Conservation (phyloP, 2,329 filamentous ascomycete species). For the Penicillium sp. region DNA sequence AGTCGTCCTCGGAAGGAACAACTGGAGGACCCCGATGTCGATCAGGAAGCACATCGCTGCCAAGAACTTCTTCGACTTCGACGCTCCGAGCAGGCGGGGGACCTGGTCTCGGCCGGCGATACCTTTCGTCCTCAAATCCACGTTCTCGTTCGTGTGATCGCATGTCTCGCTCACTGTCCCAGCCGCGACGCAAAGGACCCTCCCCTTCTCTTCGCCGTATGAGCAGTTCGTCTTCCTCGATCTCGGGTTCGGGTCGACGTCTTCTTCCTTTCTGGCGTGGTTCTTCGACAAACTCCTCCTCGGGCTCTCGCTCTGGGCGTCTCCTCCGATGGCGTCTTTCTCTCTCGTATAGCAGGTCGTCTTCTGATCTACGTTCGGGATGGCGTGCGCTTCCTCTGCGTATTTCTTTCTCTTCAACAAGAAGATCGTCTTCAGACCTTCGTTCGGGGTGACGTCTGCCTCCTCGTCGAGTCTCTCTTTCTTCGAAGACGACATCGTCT, state of each 20-base stretch:
- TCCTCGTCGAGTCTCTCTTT: conserved; percentile 3
- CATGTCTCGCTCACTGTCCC: conserved; percentile 8
- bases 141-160: background rate
- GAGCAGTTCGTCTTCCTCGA: conserved; percentile 28
- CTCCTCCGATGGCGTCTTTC: conserved; percentile 1
- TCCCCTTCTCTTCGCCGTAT: conserved; percentile 20
- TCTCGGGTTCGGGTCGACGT: conserved; percentile 9
- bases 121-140: conserved; percentile 1
- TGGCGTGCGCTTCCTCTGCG: conserved; percentile 9
- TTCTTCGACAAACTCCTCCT: background rate
- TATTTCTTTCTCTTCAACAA: conserved; percentile 21
- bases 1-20: background rate
- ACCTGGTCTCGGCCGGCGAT: background rate
- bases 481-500: conserved; percentile 38
- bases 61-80: conserved; percentile 4
- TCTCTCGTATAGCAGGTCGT: conserved; percentile 1
- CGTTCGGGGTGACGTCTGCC: conserved; percentile 15
- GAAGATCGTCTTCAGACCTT: conserved; percentile 26
- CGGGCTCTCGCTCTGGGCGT: conserved; percentile 1
- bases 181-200: conserved; percentile 1
- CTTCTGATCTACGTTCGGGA: conserved; percentile 23
- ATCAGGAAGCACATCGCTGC: background rate
- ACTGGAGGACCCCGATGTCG: background rate
- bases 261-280: conserved; percentile 10
- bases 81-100: background rate